These are phyloP conservation scores for Chalaropsis ovoidea DNA, from an alignment of 2,329 filamentous ascomycete genomes.

Conservation along the genomic window DNA sequence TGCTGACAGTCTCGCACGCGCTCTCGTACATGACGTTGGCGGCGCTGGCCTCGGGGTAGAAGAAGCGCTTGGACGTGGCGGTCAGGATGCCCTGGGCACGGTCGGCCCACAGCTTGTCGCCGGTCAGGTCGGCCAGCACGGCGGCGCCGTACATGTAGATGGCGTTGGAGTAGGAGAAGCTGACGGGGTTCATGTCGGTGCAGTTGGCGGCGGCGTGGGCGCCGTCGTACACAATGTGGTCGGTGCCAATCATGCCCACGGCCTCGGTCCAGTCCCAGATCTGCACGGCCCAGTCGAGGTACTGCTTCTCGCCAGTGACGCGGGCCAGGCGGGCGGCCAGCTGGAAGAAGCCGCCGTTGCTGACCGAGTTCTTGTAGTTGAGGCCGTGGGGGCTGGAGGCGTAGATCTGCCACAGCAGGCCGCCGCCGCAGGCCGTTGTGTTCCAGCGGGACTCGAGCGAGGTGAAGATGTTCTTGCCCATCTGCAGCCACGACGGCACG, in stretches of 20 bases:
- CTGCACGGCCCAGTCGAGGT: constrained; percentile 55
- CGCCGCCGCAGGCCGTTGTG: constrained; percentile 54
- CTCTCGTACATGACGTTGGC: constrained; percentile 55
- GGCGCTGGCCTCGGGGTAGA: constrained; percentile 42
- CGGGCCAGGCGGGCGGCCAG: constrained; percentile 65
- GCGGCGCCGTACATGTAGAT: constrained; percentile 57
- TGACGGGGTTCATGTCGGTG: constrained; percentile 41
- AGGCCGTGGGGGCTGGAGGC: constrained; percentile 61
- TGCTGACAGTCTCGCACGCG: constrained; percentile 50
- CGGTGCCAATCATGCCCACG: constrained; percentile 47
- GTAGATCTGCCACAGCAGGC: constrained; percentile 75
- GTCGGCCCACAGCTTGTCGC: constrained; percentile 43
- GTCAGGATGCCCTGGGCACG: constrained; percentile 45
- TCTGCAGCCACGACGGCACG: constrained; percentile 54
- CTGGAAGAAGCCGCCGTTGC: constrained; percentile 76
- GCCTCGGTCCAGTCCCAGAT: constrained; percentile 55
- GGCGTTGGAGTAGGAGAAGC: constrained; percentile 57
- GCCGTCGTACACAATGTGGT: constrained; percentile 53
- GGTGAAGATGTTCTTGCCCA: constrained; percentile 64
- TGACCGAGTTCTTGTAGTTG: constrained; percentile 68
- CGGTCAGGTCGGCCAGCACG: constrained; percentile 52
- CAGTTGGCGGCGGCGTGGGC: constrained; percentile 48
- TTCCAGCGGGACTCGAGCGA: constrained; percentile 63
- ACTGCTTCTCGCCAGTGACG: constrained; percentile 56
- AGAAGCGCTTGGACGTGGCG: constrained; percentile 43